Base-by-base conservation (phyloP, 345 rosid species). In the Populus davidiana region DNA sequence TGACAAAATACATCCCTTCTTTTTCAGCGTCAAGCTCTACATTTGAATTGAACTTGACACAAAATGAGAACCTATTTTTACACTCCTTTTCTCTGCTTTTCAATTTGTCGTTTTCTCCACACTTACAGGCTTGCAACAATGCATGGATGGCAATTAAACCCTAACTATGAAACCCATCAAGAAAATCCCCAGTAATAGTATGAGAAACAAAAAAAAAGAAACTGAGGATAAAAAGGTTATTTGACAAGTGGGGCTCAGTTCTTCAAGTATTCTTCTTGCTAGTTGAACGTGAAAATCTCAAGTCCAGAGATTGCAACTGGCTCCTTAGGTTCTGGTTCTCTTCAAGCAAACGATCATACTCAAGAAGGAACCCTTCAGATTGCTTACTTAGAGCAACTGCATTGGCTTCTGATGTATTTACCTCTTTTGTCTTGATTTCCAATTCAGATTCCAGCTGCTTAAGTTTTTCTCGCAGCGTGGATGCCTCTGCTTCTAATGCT, bases 321-420 rank as follows among this genome's bases (percentile, higher is more conserved):
- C 63, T 86, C 75, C 93, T 80, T 41, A 93, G 84, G 39, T 80
- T 88, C 84, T 91, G 92, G 82, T 96, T 96, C 79, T 93, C 98
- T 77, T 86, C 97, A 5, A 88, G 91, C 78, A 96, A 81, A 47
- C 99, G 92, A 76, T 91, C 96, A 67, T 91, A 93, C 89, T 96
- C 99, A 1, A 90, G 88, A 80, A 92, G 92, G 86, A 96, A 93
- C 16, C 99, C 99, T 83, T 93, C 97, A 5, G 99, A 91, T 77
- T 96, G 99, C 85, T 92, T 96, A 76, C 88, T 87, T 74, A 93
- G 86, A 79, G 99, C 98, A 31, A 86, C 81, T 14, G 89, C 91
- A 82, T 86, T 93, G 63, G 93, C 85, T 89, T 92, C 90, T 14
- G 96, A 90, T 20, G 86, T 85, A 62, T 56, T 82, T 0, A 82